Percentiles rank a stretch among this genome's conserved stretches.
phyloP scores from a whole-genome alignment of 345 rosid species.

The Arabidopsis suecica region DNA sequence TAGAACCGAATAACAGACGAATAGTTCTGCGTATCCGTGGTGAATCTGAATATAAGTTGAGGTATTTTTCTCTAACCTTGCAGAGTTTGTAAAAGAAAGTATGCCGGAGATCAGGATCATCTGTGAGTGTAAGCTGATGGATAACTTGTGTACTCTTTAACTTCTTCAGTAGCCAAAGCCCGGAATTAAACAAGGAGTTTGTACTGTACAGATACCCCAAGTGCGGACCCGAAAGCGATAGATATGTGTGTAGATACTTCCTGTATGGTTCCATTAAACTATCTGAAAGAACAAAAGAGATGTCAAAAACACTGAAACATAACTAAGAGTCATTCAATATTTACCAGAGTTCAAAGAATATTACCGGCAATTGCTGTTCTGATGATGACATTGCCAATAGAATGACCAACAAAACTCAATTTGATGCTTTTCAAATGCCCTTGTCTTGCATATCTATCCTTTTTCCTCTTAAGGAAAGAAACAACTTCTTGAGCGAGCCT shows the following conservation, averaged over 20 bases:
- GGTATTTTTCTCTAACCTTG: constrained; percentile 57
- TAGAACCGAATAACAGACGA: not conserved
- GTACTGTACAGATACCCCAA: constrained; percentile 95
- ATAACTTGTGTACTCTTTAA: constrained; percentile 85
- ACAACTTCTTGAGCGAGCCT: constrained; percentile 90
- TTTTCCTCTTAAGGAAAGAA: constrained; percentile 76
- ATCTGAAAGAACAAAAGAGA: constrained; percentile 57
- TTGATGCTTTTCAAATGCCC: constrained; percentile 69
- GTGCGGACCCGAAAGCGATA: constrained; percentile 94
- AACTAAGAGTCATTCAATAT: constrained; percentile 10
- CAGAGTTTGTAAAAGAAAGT: constrained; percentile 87
- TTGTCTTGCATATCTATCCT: constrained; percentile 68
- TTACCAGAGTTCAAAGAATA: constrained; percentile 9
- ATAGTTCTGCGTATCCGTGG: not conserved
- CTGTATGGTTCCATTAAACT: constrained; percentile 84
- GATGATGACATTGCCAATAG: constrained; percentile 89
- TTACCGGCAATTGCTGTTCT: constrained; percentile 89
- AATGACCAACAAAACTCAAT: constrained; percentile 96
- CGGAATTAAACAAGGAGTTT: constrained; percentile 91
- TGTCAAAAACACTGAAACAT: not conserved
- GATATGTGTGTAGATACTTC: constrained; percentile 66
- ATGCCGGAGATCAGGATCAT: constrained; percentile 76
- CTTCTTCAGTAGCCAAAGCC: constrained; percentile 93
- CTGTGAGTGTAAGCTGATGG: constrained; percentile 97
- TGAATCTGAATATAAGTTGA: constrained; percentile 14